Conservation (phyloP, 2,329 filamentous ascomycete species). For the Salinomyces thailandicus region DNA sequence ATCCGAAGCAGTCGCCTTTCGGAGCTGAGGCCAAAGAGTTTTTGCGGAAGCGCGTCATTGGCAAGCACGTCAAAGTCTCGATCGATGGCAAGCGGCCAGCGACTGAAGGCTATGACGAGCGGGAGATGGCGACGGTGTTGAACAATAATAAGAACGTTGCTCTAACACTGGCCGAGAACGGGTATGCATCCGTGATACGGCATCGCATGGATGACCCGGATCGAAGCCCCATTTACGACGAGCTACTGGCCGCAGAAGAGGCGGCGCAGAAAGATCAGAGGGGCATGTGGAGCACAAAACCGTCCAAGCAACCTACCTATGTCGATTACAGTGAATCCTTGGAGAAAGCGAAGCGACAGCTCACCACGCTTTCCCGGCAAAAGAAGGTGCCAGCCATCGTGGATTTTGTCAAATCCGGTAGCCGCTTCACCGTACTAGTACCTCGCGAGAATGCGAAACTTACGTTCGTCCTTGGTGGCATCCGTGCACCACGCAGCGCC, state of each 20-base stretch:
- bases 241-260: constrained; percentile 69
- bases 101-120: constrained; percentile 81
- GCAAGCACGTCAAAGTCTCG: constrained; percentile 83
- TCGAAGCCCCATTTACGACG: constrained; percentile 86
- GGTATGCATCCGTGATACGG: constrained; percentile 86
- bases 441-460: constrained; percentile 90
- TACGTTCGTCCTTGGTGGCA: constrained; percentile 86
- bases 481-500: constrained; percentile 80
- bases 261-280: constrained; percentile 75
- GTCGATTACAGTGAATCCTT: constrained; percentile 83
- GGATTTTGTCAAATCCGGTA: constrained; percentile 96
- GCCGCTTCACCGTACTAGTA: constrained; percentile 82
- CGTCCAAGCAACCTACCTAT: constrained; percentile 71
- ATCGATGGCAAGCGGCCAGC: constrained; percentile 87
- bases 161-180: constrained; percentile 75
- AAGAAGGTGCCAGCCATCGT: constrained; percentile 88
- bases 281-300: constrained; percentile 90
- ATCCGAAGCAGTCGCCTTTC: constrained; percentile 80
- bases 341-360: constrained; percentile 91
- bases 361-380: constrained; percentile 77
- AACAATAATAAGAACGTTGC: constrained; percentile 80
- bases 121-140: constrained; percentile 83
- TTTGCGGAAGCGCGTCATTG: constrained; percentile 83
- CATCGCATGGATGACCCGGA: constrained; percentile 93
- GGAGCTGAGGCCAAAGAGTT: constrained; percentile 93